phyloP scores from a whole-genome alignment of 768 basidiomycete species.

The Leccinum boreale region DNA sequence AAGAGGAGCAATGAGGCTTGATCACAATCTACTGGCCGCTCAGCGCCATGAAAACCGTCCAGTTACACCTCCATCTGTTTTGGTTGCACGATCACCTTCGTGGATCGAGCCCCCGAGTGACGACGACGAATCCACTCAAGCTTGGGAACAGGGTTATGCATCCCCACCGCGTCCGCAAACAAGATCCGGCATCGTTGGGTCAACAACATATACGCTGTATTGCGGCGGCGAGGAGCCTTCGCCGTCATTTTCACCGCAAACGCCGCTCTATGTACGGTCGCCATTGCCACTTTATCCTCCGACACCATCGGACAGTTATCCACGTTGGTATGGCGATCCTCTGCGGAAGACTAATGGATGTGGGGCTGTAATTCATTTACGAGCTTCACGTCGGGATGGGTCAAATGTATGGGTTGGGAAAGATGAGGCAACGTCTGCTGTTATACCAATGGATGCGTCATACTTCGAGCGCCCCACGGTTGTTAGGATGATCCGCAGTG shows the following conservation, averaged over 20 bases:
- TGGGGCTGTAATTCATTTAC: constrained; percentile 56
- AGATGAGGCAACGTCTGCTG: constrained; percentile 45
- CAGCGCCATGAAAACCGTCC: constrained; percentile 28
- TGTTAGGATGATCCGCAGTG: constrained; percentile 48
- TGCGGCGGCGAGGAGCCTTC: constrained; percentile 37
- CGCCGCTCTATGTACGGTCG: constrained; percentile 32
- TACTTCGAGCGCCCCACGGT: constrained; percentile 55
- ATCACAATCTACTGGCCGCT: constrained; percentile 35
- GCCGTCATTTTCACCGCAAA: constrained; percentile 5
- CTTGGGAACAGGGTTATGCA: constrained; percentile 34
- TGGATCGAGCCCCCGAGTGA: constrained; percentile 35
- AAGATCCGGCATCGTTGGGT: constrained; percentile 9
- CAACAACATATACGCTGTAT: constrained; percentile 36
- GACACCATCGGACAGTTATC: constrained; percentile 19
- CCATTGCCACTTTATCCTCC: constrained; percentile 35
- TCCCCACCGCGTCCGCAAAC: constrained; percentile 23
- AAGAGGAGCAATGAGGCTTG: constrained; percentile 67
- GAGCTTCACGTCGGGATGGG: constrained; percentile 50
- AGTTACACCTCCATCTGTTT: constrained; percentile 24
- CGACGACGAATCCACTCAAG: constrained; percentile 32
- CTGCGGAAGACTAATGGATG: constrained; percentile 49
- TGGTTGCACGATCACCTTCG: constrained; percentile 29
- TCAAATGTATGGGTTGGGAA: constrained; percentile 59
- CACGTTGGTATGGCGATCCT: constrained; percentile 4
- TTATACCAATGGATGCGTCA: constrained; percentile 52